These are phyloP conservation scores for Malassezia equina DNA, from an alignment of 1,284 basidiomycete genomes.

Conservation along the genomic window DNA sequence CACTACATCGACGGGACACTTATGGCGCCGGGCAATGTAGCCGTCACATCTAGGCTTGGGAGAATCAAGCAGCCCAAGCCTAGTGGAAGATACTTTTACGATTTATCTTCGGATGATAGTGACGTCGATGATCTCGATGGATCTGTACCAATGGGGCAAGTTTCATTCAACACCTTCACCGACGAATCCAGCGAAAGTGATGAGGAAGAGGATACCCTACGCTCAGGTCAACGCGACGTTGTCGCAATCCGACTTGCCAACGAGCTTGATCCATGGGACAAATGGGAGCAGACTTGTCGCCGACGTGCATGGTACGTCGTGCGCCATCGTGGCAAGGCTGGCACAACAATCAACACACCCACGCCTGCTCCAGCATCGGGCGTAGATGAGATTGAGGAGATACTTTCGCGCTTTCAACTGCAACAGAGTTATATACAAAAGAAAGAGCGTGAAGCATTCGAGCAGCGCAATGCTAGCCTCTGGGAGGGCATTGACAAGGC, in stretches of 20 bases:
- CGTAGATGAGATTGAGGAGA: conserved; percentile 28
- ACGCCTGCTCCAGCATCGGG: conserved; percentile 7
- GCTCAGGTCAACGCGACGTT: background rate
- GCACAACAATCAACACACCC: background rate
- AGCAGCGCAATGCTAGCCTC: conserved; percentile 32
- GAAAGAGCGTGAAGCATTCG: conserved; percentile 32
- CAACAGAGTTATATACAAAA: conserved; percentile 26
- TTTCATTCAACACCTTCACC: no score
- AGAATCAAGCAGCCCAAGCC: conserved; percentile 5
- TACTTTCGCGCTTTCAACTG: conserved; percentile 31
- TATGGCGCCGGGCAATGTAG: background rate
- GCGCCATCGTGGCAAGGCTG: background rate
- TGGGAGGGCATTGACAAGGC: conserved; percentile 41
- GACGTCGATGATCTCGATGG: background rate
- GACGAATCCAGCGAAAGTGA: background rate
- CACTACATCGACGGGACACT: background rate
- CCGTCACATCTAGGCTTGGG: background rate
- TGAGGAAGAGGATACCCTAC: background rate
- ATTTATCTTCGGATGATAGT: conserved; percentile 15
- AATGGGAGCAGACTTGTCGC: conserved; percentile 12
- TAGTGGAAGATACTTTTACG: conserved; percentile 16
- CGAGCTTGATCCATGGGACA: conserved; percentile 16
- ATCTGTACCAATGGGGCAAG: background rate
- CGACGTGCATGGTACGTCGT: conserved; percentile 3
- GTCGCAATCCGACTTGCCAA: conserved; percentile 8